These are phyloP conservation scores for Globisporangium polare DNA, from an alignment of 352 stramenopile species.

Conservation along the genomic window DNA sequence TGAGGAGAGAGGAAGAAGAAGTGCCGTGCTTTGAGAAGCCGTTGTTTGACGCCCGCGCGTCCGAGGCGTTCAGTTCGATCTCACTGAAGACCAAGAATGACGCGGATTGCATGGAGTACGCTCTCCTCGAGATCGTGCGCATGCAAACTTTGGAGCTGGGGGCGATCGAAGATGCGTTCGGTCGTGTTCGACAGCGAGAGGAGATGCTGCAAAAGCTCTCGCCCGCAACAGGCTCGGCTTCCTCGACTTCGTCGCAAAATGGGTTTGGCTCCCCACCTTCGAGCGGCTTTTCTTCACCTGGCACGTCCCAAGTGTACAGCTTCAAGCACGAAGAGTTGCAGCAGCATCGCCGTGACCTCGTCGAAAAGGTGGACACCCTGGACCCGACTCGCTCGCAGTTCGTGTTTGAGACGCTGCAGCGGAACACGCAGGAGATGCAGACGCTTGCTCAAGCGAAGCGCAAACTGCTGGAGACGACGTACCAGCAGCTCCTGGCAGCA, in stretches of 20 bases:
- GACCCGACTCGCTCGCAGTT: slow-evolving; percentile 65
- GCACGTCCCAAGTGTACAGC: slow-evolving; percentile 26
- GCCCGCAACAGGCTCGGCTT: slow-evolving; percentile 11
- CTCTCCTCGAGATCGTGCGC: slow-evolving; percentile 67
- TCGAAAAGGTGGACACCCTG: slow-evolving; percentile 49
- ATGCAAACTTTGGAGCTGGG: slow-evolving; percentile 80
- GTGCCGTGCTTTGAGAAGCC: slow-evolving; percentile 48
- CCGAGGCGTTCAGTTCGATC: slow-evolving; percentile 69
- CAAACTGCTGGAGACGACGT: slow-evolving; percentile 56
- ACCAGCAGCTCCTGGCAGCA: slow-evolving; percentile 49
- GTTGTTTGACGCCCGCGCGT: slow-evolving; percentile 64
- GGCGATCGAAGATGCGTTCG: slow-evolving; percentile 72
- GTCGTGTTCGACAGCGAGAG: slow-evolving; percentile 47
- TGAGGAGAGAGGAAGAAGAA: slow-evolving; percentile 51
- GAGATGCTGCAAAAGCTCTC: slow-evolving; percentile 28
- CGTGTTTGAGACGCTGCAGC: slow-evolving; percentile 60
- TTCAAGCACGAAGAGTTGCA: slow-evolving; percentile 49
- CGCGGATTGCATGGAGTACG: slow-evolving; percentile 80
- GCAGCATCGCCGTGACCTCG: slow-evolving; percentile 43
- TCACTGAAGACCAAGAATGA: slow-evolving; percentile 67
- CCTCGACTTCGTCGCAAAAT: slow-evolving; percentile 9
- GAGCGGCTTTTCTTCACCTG: slow-evolving; percentile 4
- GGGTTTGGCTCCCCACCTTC: slow-evolving; percentile 9
- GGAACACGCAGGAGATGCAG: slow-evolving; percentile 70
- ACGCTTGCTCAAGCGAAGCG: slow-evolving; percentile 66